Conservation (phyloP, 2,329 filamentous ascomycete genomes). For the Claviceps sp. region DNA sequence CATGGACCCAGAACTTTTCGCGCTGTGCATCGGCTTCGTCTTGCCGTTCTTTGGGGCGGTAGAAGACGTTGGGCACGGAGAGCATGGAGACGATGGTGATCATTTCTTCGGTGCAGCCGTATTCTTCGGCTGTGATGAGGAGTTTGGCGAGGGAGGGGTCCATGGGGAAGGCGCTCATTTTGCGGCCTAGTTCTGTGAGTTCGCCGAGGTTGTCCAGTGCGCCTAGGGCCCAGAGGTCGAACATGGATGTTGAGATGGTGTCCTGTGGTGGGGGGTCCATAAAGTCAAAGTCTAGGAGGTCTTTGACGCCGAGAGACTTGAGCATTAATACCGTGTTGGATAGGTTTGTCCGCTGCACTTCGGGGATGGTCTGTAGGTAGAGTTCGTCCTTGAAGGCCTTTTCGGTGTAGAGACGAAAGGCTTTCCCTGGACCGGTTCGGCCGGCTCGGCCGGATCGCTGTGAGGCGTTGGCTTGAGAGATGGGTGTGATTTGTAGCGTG, state of each 20-base stretch:
- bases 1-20: conserved; percentile 97
- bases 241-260: conserved; percentile 91
- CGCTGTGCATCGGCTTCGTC: conserved; percentile 92
- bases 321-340: conserved; percentile 88
- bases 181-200: conserved; percentile 70
- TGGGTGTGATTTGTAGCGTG: conserved; percentile 91
- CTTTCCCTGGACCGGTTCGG: conserved; percentile 87
- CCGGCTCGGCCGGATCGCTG: conserved; percentile 90
- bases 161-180: conserved; percentile 98
- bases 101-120: conserved; percentile 94
- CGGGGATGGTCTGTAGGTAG: conserved; percentile 92
- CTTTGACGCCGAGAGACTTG: conserved; percentile 87
- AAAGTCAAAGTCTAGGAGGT: conserved; percentile 93
- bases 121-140: conserved; percentile 79
- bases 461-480: conserved; percentile 90
- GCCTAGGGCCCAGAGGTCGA: conserved; percentile 92
- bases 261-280: conserved; percentile 98
- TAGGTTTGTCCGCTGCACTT: conserved; percentile 93
- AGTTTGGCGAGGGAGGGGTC: conserved; percentile 91
- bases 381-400: conserved; percentile 91
- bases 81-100: conserved; percentile 97
- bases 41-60: conserved; percentile 88
- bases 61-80: conserved; percentile 91
- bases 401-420: conserved; percentile 88
- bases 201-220: conserved; percentile 90